Evolutionary conservation across 1,284 basidiomycete species (phyloP).

Genomic region (Cryptococcus sp.): DNA sequence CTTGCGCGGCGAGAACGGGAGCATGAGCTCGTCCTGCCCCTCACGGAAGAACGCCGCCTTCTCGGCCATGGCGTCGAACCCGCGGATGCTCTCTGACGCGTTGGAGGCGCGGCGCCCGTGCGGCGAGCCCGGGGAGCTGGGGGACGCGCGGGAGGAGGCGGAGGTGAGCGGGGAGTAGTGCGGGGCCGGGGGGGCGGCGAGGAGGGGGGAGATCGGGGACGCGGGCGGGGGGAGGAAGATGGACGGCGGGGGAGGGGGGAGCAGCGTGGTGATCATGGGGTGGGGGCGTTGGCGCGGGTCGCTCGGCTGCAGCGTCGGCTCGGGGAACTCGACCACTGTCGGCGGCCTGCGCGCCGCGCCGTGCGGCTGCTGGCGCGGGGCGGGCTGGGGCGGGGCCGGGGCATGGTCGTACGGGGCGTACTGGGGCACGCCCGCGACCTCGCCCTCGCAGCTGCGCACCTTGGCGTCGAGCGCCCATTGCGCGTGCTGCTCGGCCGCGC

Average conservation of each 20-base stretch:
- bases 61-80: slow-evolving; percentile 37
- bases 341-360: slow-evolving; percentile 6
- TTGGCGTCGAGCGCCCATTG: slow-evolving; percentile 2
- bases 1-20: slow-evolving; percentile 28
- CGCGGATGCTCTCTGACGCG: slow-evolving; percentile 28
- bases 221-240: slow-evolving; percentile 25
- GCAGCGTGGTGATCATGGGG: slow-evolving; percentile 2
- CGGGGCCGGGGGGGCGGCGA: slow-evolving; percentile 37
- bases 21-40: slow-evolving; percentile 40
- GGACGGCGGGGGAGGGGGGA: slow-evolving; percentile 12
- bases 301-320: slow-evolving; percentile 8
- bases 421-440: slow-evolving; percentile 3
- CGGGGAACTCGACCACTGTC: slow-evolving; percentile 23
- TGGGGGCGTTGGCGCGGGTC: slow-evolving; percentile 3
- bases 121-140: slow-evolving; percentile 19
- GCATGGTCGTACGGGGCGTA: slow-evolving; percentile 1
- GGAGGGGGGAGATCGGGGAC: slow-evolving; percentile 33
- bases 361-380: slow-evolving; percentile 1
- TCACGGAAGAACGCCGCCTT: slow-evolving; percentile 44
- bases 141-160: slow-evolving; percentile 15
- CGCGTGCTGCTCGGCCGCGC: neutral
- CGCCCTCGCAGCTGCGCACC: slow-evolving; percentile 11
- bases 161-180: slow-evolving; percentile 18
- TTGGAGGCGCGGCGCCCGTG: neutral
- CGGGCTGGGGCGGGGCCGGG: neutral